Conservation (phyloP, 140 eudicot species). For the Senecio squalidus region DNA sequence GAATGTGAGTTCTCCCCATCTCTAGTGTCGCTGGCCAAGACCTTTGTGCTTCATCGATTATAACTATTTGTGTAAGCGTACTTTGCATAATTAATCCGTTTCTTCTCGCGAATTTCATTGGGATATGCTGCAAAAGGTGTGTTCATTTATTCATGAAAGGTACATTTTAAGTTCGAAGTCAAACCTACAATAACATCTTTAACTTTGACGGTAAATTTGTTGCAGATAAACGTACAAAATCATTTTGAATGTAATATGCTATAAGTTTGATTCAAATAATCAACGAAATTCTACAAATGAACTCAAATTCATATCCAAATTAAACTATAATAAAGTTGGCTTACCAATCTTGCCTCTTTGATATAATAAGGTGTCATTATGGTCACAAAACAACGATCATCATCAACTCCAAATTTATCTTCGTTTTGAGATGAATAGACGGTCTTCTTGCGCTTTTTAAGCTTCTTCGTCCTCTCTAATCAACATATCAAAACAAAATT, state of each 20-base stretch:
- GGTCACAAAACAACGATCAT: background rate
- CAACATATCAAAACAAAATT: background rate
- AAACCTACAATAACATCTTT: too few species aligned
- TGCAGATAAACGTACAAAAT: too few species aligned
- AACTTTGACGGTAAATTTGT: too few species aligned
- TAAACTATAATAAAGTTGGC: background rate
- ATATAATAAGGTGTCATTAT: background rate
- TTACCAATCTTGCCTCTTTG: slow-evolving; percentile 7
- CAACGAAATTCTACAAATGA: background rate
- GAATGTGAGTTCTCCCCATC: background rate
- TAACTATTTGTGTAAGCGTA: background rate
- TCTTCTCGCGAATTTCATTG: slow-evolving; percentile 22
- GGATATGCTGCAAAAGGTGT: slow-evolving; percentile 19
- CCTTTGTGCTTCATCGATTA: slow-evolving; percentile 22
- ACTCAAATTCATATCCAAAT: background rate
- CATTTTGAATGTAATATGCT: background rate
- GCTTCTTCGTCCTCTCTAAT: slow-evolving; percentile 13
- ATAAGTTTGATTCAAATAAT: background rate
- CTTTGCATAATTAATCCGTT: slow-evolving; percentile 11
- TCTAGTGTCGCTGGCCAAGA: slow-evolving; percentile 14
- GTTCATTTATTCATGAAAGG: background rate
- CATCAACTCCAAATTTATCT: background rate
- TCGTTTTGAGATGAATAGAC: background rate
- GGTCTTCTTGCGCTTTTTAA: slow-evolving; percentile 3
- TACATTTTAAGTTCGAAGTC: too few species aligned